A percentile compares a stretch with the other conserved stretches of the same genome.
phyloP scores from a whole-genome alignment of 2,329 filamentous ascomycete genomes.

The Colletotrichum sublineola region DNA sequence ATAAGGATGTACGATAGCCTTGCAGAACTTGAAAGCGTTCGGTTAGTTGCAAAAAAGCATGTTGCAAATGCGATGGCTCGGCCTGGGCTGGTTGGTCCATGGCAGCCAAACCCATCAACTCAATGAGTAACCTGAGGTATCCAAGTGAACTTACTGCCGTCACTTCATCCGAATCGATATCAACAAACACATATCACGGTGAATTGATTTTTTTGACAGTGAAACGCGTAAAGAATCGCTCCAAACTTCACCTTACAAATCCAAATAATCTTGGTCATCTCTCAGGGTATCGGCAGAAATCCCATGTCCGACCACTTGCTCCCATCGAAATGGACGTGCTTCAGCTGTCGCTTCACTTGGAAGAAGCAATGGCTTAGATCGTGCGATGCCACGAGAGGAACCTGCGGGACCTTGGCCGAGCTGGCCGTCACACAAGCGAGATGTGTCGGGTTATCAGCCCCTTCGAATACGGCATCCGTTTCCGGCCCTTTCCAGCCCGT shows the following conservation, averaged over 20 bases:
- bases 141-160: background rate
- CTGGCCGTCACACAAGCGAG: constrained; percentile 39
- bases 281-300: constrained; percentile 7
- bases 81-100: background rate
- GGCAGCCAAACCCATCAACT: too few species aligned
- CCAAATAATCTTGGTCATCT: background rate
- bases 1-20: constrained; percentile 36
- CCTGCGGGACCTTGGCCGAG: constrained; percentile 17
- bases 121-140: background rate
- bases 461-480: constrained; percentile 33
- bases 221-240: background rate
- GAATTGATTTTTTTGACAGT: background rate
- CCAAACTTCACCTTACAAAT: background rate
- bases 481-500: constrained; percentile 41
- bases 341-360: constrained; percentile 26
- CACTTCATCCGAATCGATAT: background rate
- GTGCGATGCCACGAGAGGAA: constrained; percentile 23
- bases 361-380: constrained; percentile 41
- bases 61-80: background rate
- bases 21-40: constrained; percentile 20
- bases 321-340: constrained; percentile 39
- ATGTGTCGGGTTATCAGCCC: constrained; percentile 34
- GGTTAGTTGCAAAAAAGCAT: background rate
- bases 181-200: background rate
- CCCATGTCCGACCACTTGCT: constrained; percentile 31